Conservation (phyloP, 108 stramenopile species). For the Licmophora abbreviata region DNA sequence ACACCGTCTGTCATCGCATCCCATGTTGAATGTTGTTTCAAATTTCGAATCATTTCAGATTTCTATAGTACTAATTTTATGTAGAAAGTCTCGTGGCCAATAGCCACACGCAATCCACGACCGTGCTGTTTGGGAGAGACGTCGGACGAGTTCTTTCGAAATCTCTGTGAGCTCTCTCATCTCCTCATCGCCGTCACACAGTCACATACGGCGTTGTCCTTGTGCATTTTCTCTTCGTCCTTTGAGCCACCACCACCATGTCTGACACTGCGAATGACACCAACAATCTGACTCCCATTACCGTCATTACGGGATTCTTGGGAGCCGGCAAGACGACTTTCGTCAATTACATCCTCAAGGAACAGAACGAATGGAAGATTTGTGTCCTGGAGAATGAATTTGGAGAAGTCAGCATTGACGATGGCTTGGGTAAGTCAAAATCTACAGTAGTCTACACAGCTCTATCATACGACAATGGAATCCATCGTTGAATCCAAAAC, state of each 20-base stretch:
- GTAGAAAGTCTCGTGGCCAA: no score
- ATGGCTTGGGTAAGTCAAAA: slow-evolving; percentile 78
- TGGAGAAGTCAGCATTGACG: slow-evolving; percentile 93
- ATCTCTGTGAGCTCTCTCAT: no score
- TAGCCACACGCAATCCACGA: not conserved
- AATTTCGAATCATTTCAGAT: no score
- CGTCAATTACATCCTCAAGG: slow-evolving; percentile 97
- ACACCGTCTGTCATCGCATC: no score
- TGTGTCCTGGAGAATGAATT: slow-evolving; percentile 99
- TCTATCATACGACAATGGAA: no score
- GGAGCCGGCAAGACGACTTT: slow-evolving; percentile 98
- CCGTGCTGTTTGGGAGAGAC: no score
- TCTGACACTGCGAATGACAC: slow-evolving; percentile 26
- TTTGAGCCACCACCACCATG: slow-evolving; percentile 15
- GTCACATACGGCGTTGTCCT: not conserved
- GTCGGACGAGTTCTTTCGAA: no score
- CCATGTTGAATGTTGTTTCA: no score
- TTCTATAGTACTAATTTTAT: no score
- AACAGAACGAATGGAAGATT: slow-evolving; percentile 92
- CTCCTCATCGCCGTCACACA: no score
- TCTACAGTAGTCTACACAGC: no score
- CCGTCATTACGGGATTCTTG: slow-evolving; percentile 88
- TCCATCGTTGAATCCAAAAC: no score
- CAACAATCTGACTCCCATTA: slow-evolving; percentile 74
- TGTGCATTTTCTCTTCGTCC: not conserved